Evolutionary conservation across 495 filamentous ascomycete species (phyloP), one percentile per base, ranked within the genome.

Genomic region (Friedmanniomyces simplex): DNA sequence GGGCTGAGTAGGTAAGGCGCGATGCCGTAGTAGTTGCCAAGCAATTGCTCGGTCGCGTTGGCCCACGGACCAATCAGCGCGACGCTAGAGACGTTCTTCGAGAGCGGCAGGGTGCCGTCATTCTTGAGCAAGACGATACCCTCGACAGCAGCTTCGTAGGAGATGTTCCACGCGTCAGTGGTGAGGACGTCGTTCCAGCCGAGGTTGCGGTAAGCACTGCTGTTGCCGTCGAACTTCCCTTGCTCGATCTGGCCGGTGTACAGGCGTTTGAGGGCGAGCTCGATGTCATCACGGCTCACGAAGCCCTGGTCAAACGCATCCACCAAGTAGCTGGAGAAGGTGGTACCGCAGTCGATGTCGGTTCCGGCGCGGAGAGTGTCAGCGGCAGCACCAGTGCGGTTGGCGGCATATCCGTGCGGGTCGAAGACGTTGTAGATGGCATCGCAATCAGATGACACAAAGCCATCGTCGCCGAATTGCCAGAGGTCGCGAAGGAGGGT

Each of bases 111-210:
- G 13, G 70, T 69, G 25, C 73, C 79, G 36, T 82, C 77, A 52
- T 86, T 86, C 71, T 85, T 83, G 7, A 84, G 70, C 1, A 86
- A 68, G 13, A 79, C 76, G 30, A 82, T 77, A 0, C 82, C 78
- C 59, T 81, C 76, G 5, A 78, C 77, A 0, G 82, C 82, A 0
- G 82, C 82, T 57, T 76, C 71, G 50, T 82, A 75, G 0, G 82
- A 77, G 22, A 86, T 75, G 18, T 79, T 72, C 69, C 78, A 73
- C 0, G 79, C 73, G 41, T 78, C 68, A 5, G 76, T 74, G 0
- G 68, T 71, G 0, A 73, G 64, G 24, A 86, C 82, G 54, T 81
- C 74, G 6, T 70, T 68, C 73, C 76, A 83, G 18, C 63, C 64
- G 10, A 84, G 66, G 43, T 76, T 65, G 10, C 81, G 75, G 63